These are phyloP conservation scores for Acrodontium crateriforme DNA, from an alignment of 2,329 filamentous ascomycete genomes.

Conservation along the genomic window DNA sequence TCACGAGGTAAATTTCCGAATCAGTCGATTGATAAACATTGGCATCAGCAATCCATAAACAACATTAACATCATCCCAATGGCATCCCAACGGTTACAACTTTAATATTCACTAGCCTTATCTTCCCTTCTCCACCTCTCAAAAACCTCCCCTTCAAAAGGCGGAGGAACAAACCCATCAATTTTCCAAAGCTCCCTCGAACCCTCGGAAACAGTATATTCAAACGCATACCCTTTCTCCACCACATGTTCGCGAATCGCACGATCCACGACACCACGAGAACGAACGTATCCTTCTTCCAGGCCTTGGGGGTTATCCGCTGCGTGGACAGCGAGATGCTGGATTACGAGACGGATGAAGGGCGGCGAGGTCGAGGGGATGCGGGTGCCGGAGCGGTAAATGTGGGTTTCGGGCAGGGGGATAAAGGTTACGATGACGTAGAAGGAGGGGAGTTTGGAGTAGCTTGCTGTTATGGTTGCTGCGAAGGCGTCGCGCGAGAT, in stretches of 20 bases:
- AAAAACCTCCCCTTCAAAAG: no score
- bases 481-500: slow-evolving; percentile 20
- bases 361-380: slow-evolving; percentile 16
- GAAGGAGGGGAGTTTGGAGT: slow-evolving; percentile 27
- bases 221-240: slow-evolving; percentile 30
- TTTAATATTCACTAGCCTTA: no score
- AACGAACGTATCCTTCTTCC: slow-evolving; percentile 6
- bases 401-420: slow-evolving; percentile 10
- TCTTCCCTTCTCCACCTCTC: no score
- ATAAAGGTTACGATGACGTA: slow-evolving; percentile 30
- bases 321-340: slow-evolving; percentile 18
- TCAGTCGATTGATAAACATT: no score
- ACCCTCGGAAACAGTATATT: slow-evolving; percentile 29
- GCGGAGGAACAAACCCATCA: slow-evolving; percentile 26
- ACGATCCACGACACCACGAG: slow-evolving; percentile 16
- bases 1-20: no score
- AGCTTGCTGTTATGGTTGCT: slow-evolving; percentile 27
- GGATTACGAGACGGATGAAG: slow-evolving; percentile 23
- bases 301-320: no score
- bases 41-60: no score
- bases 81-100: no score
- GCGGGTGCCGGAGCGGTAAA: slow-evolving; percentile 20
- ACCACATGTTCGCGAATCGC: slow-evolving; percentile 25
- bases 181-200: slow-evolving; percentile 30
- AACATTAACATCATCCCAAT: no score